These are phyloP conservation scores for Chrysoporthe austroafricana DNA, from an alignment of 2,329 filamentous ascomycete genomes.

Conservation along the genomic window DNA sequence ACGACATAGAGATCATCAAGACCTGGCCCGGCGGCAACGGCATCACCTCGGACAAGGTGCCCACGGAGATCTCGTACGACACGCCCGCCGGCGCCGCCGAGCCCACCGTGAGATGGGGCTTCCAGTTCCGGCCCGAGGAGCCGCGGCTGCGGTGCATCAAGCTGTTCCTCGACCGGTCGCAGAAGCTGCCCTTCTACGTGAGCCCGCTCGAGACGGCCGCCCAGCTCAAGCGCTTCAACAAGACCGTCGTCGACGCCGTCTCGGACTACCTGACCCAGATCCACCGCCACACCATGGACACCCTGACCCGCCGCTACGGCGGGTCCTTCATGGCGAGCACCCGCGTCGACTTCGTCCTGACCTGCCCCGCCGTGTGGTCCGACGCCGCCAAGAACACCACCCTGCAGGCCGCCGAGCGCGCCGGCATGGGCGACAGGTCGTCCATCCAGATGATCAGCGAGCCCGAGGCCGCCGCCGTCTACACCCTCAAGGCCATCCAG, in stretches of 20 bases:
- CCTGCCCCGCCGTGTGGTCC: conserved; percentile 82
- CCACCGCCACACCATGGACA: conserved; percentile 78
- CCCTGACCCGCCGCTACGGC: conserved; percentile 73
- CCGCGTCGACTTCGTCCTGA: conserved; percentile 78
- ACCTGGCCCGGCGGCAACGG: conserved; percentile 83
- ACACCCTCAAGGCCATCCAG: conserved; percentile 78
- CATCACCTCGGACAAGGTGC: conserved; percentile 87
- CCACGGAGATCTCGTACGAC: conserved; percentile 74
- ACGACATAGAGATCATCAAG: conserved; percentile 84
- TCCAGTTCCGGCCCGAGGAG: conserved; percentile 80
- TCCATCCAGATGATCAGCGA: conserved; percentile 81
- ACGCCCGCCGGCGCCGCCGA: conserved; percentile 46
- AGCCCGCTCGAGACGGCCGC: conserved; percentile 77
- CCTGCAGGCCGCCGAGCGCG: conserved; percentile 74
- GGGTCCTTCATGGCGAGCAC: conserved; percentile 78
- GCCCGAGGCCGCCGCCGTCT: conserved; percentile 79
- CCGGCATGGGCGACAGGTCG: conserved; percentile 73
- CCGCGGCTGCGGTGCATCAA: conserved; percentile 80
- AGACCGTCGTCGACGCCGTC: conserved; percentile 78
- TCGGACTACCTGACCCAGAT: conserved; percentile 79
- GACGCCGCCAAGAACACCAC: conserved; percentile 86
- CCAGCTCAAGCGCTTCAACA: conserved; percentile 73
- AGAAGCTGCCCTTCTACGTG: conserved; percentile 81
- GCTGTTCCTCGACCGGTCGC: conserved; percentile 78
- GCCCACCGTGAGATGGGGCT: conserved; percentile 73